Base-by-base conservation (phyloP, 768 basidiomycete genomes). In the Mycena polygramma region DNA sequence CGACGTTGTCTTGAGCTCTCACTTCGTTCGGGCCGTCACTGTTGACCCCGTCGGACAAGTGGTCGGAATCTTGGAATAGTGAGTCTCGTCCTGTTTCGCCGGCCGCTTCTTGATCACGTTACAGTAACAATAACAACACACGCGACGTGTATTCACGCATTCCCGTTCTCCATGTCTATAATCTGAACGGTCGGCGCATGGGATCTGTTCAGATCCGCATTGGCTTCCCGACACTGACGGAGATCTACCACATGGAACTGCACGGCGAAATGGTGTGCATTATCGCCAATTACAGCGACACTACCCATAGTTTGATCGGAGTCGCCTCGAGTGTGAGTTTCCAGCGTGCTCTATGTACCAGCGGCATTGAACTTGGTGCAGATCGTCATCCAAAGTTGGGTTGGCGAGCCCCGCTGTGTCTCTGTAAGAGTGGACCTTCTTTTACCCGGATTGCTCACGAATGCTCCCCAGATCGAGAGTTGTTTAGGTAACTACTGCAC, bases 171-270 rank as follows among this genome's bases (percentile, higher is more conserved):
- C 69, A 70, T 24, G 45, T 70, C 20, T 66, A 30, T 53, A 13
- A 24, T 6, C 54, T 70, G 35, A 37, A 57, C n/a, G 69, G 69
- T 20, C 49, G 36, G 4, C 22, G 22, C 15, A 4, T 39, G 7
- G n/a, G 9, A 10, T 41, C 53, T 15, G 43, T 39, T 39, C 2
- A 35, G 22, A 4, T 66, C 0, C 3, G 22, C 24, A 6, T 19
- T 37, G 39, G 43, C 2, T 55, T 70, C 53, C 17, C 24, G 10
- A 6, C 41, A 8, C 9, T 7, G 3, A 37, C 63, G 7, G 63
- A 70, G 13, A 46, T 70, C 20, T 66, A 39, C 45, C 69, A 70
- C 26, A 54, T 70, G 63, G 69, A 70, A 24, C 7, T 70, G 19
- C 52, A 66, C 45, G 52, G 58, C 11, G 52, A 70, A 17, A 70